These are phyloP conservation scores for Amaranthus tricolor DNA, from an alignment of 179 eudicot species.

Conservation along the genomic window DNA sequence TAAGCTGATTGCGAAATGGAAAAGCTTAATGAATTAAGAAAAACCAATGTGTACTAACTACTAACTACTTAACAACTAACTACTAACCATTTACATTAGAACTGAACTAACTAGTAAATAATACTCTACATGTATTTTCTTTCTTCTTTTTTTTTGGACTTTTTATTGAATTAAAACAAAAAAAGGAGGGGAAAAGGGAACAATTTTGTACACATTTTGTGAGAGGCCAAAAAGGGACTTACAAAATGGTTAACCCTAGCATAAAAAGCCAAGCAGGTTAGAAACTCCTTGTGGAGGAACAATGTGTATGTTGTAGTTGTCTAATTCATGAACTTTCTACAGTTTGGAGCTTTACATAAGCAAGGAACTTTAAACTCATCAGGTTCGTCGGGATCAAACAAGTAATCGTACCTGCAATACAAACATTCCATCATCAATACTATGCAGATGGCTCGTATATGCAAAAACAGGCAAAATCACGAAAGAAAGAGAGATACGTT, in stretches of 20 bases:
- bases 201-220: conserved; percentile 29
- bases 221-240: conserved; percentile 29
- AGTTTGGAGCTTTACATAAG: conserved; percentile 79
- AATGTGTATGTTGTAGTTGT: conserved; percentile 23
- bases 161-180: conserved; percentile 15
- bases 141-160: conserved; percentile 11
- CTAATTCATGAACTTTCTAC: conserved; percentile 97
- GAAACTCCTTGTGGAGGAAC: conserved; percentile 22
- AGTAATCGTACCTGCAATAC: conserved; percentile 80
- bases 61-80: conserved; percentile 13
- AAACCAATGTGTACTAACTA: conserved; percentile 12
- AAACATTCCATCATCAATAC: background rate
- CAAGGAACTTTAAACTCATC: conserved; percentile 95
- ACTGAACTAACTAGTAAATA: conserved; percentile 13
- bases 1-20: conserved; percentile 3
- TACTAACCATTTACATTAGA: conserved; percentile 25
- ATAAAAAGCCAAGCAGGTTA: conserved; percentile 25
- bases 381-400: conserved; percentile 93
- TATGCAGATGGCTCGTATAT: background rate
- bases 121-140: conserved; percentile 28
- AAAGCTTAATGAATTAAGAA: conserved; percentile 13
- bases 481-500: conserved; percentile 50
- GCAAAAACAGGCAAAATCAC: background rate
- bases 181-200: background rate
- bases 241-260: conserved; percentile 22